phyloP scores from a whole-genome alignment of 768 basidiomycete species.

The Naganishia vaughanmartiniae region DNA sequence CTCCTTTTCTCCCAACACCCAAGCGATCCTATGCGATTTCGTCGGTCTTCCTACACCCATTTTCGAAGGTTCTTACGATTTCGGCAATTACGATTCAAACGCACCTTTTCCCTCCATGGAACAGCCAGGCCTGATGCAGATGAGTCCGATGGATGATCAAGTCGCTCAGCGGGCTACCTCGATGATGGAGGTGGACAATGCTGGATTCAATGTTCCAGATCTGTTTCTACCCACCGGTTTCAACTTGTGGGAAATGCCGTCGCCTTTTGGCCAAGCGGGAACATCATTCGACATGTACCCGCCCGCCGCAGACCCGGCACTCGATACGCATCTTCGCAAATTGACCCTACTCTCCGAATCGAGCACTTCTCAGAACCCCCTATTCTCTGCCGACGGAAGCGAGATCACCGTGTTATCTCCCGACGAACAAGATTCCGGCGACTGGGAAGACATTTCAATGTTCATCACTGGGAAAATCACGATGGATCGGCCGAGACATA shows the following conservation, averaged over 20 bases:
- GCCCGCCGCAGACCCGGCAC: background rate
- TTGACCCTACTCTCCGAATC: background rate
- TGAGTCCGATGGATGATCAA: background rate
- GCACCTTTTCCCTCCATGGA: background rate
- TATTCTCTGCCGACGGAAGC: background rate
- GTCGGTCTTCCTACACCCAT: constrained; percentile 14
- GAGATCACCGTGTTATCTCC: background rate
- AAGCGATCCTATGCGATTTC: constrained; percentile 14
- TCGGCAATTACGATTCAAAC: background rate
- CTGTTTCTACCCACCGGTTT: constrained; percentile 10
- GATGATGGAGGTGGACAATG: background rate
- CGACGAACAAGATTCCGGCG: background rate
- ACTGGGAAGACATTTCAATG: background rate
- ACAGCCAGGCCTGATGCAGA: background rate
- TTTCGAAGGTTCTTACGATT: constrained; percentile 4
- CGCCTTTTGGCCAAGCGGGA: constrained; percentile 1
- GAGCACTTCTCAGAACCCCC: background rate
- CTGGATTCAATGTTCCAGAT: background rate
- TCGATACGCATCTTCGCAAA: background rate
- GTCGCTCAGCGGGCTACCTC: background rate
- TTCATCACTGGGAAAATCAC: background rate
- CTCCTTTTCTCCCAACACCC: constrained; percentile 1
- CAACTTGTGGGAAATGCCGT: constrained; percentile 5
- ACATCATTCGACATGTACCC: background rate
- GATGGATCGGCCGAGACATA: background rate